These are phyloP conservation scores for Tarenaya hassleriana DNA, from an alignment of 345 rosid species.

Conservation along the genomic window DNA sequence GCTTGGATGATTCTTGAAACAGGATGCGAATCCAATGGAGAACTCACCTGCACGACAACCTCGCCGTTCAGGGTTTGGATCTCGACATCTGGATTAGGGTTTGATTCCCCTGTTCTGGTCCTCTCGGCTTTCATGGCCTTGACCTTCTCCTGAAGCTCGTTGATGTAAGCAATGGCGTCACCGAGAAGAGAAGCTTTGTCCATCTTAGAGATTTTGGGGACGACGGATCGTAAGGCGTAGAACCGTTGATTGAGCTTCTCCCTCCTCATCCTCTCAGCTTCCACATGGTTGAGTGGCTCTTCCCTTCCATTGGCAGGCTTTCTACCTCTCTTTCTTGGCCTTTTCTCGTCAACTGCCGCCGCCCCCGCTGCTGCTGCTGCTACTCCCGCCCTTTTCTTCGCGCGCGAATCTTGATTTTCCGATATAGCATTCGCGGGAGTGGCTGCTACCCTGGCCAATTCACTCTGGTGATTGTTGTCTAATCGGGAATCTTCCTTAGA, in stretches of 20 bases:
- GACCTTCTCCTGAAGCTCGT: slow-evolving; percentile 85
- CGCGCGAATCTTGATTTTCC: slow-evolving; percentile 67
- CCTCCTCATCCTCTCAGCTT: slow-evolving; percentile 93
- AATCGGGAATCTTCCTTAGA: too few species aligned
- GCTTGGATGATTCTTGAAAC: slow-evolving; percentile 69
- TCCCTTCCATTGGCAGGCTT: slow-evolving; percentile 98
- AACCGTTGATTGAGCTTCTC: slow-evolving; percentile 95
- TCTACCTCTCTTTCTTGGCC: slow-evolving; percentile 88
- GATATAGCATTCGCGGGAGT: slow-evolving; percentile 41
- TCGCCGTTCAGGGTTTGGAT: slow-evolving; percentile 53
- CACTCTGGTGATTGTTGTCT: slow-evolving; percentile 52
- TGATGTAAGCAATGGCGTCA: slow-evolving; percentile 89
- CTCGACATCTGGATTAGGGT: slow-evolving; percentile 40
- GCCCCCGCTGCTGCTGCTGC: too few species aligned
- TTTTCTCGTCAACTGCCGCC: slow-evolving; percentile 45
- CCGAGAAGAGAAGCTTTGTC: too few species aligned
- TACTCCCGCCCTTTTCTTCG: slow-evolving; percentile 38
- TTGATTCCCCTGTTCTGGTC: slow-evolving; percentile 43
- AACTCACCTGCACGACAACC: slow-evolving; percentile 61
- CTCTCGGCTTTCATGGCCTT: slow-evolving; percentile 69
- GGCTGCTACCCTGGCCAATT: slow-evolving; percentile 48
- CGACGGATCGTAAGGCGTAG: slow-evolving; percentile 88
- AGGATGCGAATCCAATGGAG: slow-evolving; percentile 78
- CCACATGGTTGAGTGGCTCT: too few species aligned
- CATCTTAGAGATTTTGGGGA: slow-evolving; percentile 94